Base-by-base conservation (phyloP, 2,329 filamentous ascomycete genomes). In the Trichophaea hybrida region DNA sequence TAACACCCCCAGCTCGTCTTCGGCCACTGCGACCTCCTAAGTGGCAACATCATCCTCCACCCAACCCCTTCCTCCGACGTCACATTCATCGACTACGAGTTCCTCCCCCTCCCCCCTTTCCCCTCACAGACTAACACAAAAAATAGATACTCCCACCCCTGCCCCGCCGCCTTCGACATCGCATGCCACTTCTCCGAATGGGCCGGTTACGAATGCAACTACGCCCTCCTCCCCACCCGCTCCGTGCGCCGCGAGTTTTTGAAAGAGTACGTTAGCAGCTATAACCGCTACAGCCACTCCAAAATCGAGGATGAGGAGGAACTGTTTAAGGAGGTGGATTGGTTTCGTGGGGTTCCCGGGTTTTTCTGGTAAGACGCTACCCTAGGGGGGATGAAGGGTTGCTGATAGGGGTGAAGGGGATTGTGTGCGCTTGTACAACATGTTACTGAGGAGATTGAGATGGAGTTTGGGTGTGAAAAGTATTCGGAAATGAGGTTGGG, bases 171-270 rank as follows among this genome's bases (percentile, higher is more conserved):
- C 1, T 97, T 97, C 73, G 91, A 97, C 71, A 82, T 97, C 67
- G 85, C 89, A 55, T 97, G 97, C 74, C 91, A 97, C 76, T 94
- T 97, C 71, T 89, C 91, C 50, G 91, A 97, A 74, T 97, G 91
- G 90, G 89, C 85, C 62, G 91, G 91, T 59, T 95, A 95, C 69
- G 88, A 94, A 68, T 97, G 91, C 76, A 88, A 96, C 73, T 89
- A 86, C 74, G 80, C 75, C 68, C 83, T 84, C 66, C 78, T 96
- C 58, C 91, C 91, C 6, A 91, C 87, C 1, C 79, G 79, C 64
- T 76, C 82, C 31, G 82, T 91, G 68, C 84, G 91, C 33, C 80
- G 81, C 48, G 80, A 83, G 58, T 97, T 97, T 72, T 79, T 96
- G 60, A 76, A 78, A 64, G 85, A 91, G 70, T 97, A 97, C 70